Base-by-base conservation (phyloP, 345 rosid genomes). In the Eucalyptus albens region DNA sequence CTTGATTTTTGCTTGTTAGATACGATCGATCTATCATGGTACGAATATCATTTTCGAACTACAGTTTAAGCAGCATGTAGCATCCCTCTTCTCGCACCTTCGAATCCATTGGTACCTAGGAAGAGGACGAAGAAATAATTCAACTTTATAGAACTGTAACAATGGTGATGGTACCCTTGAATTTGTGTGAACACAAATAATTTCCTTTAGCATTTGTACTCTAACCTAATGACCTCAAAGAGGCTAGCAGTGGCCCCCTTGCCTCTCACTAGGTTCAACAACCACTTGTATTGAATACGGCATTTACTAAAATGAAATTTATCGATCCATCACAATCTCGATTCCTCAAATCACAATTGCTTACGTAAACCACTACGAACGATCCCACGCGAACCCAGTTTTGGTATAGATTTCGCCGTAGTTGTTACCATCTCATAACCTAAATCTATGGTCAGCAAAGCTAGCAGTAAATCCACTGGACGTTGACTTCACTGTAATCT, bases 61-160 rank as follows among this genome's bases (percentile, higher is more conserved):
- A 5, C 1, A 22, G 1, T 37, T 15, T n/a, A 15, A n/a, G 77
- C 2, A 0, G 1, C 77, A n/a, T n/a, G 9, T n/a, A 0, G 77
- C 40, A 12, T 37, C 83, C 83, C 45, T 37, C 27, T 72, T 37
- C 27, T 72, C 2, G 9, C 0, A 10, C 24, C 81, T 16, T 69
- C 8, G 0, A 31, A 9, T 33, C 13, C 44, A 5, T 72, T 5
- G 26, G 26, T 17, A 33, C 6, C 4, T 0, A 10, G 6, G 6
- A 9, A 5, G 77, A 65, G 40, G 7, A 16, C 4, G 2, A 42
- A 72, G 15, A 19, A 10, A 72, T 72, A 21, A 72, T 12, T 37
- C 45, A 11, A 19, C 3, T 4, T 37, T 3, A 1, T 3, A 3
- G 13, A 37, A 2, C 4, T 2, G 45, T 19, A 19, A 19, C 45